Evolutionary conservation across 2,329 filamentous ascomycete species (phyloP).

Genomic region (Pleomassaria siparia): DNA sequence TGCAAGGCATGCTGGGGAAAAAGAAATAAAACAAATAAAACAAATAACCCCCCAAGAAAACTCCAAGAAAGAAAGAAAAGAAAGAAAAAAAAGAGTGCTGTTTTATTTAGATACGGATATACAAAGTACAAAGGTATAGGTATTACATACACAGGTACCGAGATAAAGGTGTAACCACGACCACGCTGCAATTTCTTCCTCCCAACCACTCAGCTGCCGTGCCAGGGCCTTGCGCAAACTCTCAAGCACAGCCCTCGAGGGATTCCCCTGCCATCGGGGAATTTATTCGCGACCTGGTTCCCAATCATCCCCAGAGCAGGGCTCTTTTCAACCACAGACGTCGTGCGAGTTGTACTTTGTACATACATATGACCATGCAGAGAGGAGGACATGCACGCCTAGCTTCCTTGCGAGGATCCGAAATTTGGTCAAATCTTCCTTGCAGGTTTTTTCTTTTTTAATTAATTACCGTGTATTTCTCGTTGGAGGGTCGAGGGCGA

Average conservation of each 20-base stretch:
- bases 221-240: neutral
- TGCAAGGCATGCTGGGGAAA: no score
- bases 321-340: neutral
- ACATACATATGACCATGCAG: neutral
- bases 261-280: neutral
- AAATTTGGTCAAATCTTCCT: conserved; percentile 5
- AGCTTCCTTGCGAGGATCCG: conserved; percentile 3
- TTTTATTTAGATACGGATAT: no score
- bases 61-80: no score
- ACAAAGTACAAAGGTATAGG: no score
- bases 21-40: no score
- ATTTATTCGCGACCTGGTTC: neutral
- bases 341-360: neutral
- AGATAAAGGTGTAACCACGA: neutral
- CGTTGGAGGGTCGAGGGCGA: no score
- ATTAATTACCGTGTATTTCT: no score
- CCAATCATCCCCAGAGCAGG: neutral
- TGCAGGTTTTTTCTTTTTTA: neutral
- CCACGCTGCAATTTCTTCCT: neutral
- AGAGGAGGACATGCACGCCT: neutral
- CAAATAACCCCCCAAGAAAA: no score
- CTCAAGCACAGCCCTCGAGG: neutral
- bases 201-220: neutral
- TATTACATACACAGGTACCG: no score
- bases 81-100: no score